Evolutionary conservation across 495 filamentous ascomycete genomes (phyloP), one percentile per base, ranked within the genome.

Genomic region (Aspergillus carlsbadensis): DNA sequence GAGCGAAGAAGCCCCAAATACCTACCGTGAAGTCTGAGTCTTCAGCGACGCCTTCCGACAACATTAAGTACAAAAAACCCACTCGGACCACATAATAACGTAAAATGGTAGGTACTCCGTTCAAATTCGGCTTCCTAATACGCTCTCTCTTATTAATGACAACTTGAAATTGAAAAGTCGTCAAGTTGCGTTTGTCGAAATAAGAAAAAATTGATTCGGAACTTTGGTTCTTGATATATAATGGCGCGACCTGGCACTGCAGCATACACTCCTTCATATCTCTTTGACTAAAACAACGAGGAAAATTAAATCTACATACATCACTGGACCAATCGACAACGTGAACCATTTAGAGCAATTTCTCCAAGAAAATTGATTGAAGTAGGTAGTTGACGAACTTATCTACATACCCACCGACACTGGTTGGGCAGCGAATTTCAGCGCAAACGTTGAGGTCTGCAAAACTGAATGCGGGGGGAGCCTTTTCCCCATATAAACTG

Each of bases 401-500:
- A 18, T 14, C 17, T 39, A 64, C 45, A 26, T 53, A 52, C 20
- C 42, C 54, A 41, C 51, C 54, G 54, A 53, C 54, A 24, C 34
- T n/a, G 1, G 14, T 35, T 48, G 44, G 44, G 50, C 13, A 11
- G 29, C 34, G n/a, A 31, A 52, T 6, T 10, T 22, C 15, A 33
- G 45, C 56, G 24, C 52, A 62, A 62, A 36, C 62, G 56, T 48
- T 62, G 21, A 7, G 18, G 15, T 24, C 39, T 57, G 47, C 48
- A 21, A 52, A 57, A 57, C 49, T 52, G 24, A 41, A 46, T 58
- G 51, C 29, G 36, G 55, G 58, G 61, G 62, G 29, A 41, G 14
- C 20, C 1, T 43, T 33, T 29, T 52, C 26, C 22, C 57, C 61
- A 64, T 64, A 60, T 57, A 60, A 60, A 64, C 54, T 64, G 61